phyloP scores from a whole-genome alignment of 148 eudicot species.

The Nyssa sinensis region DNA sequence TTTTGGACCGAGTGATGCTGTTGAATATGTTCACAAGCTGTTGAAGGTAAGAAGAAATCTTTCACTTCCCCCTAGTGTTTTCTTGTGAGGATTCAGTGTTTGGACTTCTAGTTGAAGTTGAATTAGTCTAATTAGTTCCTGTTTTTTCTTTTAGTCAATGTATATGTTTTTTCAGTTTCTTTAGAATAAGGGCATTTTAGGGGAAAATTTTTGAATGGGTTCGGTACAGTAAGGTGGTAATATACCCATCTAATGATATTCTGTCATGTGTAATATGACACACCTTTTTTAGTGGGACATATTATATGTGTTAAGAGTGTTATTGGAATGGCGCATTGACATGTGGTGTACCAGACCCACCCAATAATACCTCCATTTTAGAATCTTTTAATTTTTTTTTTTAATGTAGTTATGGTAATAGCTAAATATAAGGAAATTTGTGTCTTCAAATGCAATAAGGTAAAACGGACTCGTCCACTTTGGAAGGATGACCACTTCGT shows the following conservation, averaged over 20 bases:
- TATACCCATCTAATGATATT: too few relatives aligned
- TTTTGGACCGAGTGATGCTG: conserved; percentile 87
- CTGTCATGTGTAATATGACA: too few relatives aligned
- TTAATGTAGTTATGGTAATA: background rate
- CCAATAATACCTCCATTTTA: too few relatives aligned
- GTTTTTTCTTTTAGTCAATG: background rate
- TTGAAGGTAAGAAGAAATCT: conserved; percentile 47
- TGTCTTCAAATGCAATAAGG: background rate
- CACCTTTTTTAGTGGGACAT: too few relatives aligned
- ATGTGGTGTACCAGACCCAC: too few relatives aligned
- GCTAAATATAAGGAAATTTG: background rate
- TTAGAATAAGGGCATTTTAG: background rate
- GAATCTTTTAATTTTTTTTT: too few relatives aligned
- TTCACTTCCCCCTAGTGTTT: background rate
- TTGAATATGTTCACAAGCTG: conserved; percentile 68
- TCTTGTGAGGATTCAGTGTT: background rate
- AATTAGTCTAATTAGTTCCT: background rate
- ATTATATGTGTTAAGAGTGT: too few relatives aligned
- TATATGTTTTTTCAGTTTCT: too few relatives aligned
- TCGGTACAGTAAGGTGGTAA: too few relatives aligned
- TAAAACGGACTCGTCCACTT: background rate
- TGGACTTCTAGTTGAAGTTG: background rate
- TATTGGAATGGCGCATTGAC: too few relatives aligned
- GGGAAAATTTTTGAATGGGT: too few relatives aligned
- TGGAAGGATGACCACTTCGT: background rate